Base-by-base conservation (phyloP, 805 yeast genomes). In the Priceomyces carsonii region DNA sequence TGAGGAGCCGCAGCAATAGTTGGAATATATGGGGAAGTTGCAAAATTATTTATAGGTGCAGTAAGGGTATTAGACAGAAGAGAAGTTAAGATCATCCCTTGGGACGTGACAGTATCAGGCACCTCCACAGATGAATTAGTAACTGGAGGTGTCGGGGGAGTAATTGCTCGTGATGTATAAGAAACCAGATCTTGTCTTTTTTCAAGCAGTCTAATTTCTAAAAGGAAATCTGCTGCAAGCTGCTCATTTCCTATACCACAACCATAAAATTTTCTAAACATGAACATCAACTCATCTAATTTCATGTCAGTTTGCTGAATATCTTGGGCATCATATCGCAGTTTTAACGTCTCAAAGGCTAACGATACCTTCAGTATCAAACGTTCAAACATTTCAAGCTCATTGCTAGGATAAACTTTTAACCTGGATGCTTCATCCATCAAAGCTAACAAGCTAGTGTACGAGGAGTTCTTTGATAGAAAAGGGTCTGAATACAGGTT, bases 231-330 rank as follows among this genome's bases (percentile, higher is more conserved):
- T n/a, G n/a, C n/a, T n/a, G n/a, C n/a, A n/a, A n/a, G n/a, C n/a
- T n/a, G n/a, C 8, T 47, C 52, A 18, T 51, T 36, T 6, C 51
- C 35, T 6, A 63, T 40, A 3, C 62, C 59, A 29, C 59, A 42
- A 2, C 67, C 66, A 40, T 62, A 63, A 0, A 57, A 25, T 31
- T 59, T 62, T 22, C 69, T 42, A 15, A 61, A 38, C 2, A 48
- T 22, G 33, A 54, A 62, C 32, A 38, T 43, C 18, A 55, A 44
- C 19, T 33, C 32, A 43, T 58, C 66, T 12, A 59, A 20, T 32
- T 48, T 22, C n/a, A n/a, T 8, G 3, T 29, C 30, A 9, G 6
- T 52, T 8, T 33, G 27, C 14, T 43, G 44, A 14, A 57, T 46
- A 3, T 33, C 29, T n/a, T 38, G 36, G n/a, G 54, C 36, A 10